phyloP scores from a whole-genome alignment of 2,329 filamentous ascomycete genomes.

The Raffaelea ambrosiae region DNA sequence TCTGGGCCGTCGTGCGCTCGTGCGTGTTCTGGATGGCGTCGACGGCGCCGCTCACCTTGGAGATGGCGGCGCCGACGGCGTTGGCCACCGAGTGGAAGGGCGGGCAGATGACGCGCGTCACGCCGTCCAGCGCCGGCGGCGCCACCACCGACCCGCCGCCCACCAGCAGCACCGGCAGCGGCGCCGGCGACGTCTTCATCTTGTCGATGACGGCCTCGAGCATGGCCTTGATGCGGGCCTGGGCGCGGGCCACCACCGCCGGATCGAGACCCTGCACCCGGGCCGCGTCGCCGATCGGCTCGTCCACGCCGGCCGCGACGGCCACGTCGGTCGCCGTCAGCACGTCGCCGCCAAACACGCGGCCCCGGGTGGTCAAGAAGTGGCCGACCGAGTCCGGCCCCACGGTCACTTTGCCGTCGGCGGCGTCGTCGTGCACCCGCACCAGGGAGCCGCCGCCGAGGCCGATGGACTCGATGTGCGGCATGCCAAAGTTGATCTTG shows the following conservation, averaged over 20 bases:
- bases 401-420: constrained; percentile 10
- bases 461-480: constrained; percentile 29
- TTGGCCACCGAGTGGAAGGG: constrained; percentile 52
- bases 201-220: constrained; percentile 48
- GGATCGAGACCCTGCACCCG: constrained; percentile 12
- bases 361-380: constrained; percentile 12
- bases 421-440: constrained; percentile 16
- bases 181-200: constrained; percentile 53
- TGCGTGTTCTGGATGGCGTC: constrained; percentile 18
- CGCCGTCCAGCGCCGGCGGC: constrained; percentile 44
- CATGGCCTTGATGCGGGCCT: constrained; percentile 37
- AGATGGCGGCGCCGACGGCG: constrained; percentile 55
- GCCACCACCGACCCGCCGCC: constrained; percentile 54
- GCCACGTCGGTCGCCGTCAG: constrained; percentile 14
- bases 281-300: constrained; percentile 22
- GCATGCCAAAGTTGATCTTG: constrained; percentile 29
- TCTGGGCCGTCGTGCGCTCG: neutral
- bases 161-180: constrained; percentile 51
- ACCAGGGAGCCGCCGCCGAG: constrained; percentile 36
- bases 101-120: constrained; percentile 46
- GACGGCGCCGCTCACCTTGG: constrained; percentile 44
- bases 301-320: constrained; percentile 2
- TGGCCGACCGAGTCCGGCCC: constrained; percentile 17
- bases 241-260: constrained; percentile 20
- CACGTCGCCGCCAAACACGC: constrained; percentile 15